Evolutionary conservation across 148 eudicot species (phyloP).

Genomic region (Cornus suecica): DNA sequence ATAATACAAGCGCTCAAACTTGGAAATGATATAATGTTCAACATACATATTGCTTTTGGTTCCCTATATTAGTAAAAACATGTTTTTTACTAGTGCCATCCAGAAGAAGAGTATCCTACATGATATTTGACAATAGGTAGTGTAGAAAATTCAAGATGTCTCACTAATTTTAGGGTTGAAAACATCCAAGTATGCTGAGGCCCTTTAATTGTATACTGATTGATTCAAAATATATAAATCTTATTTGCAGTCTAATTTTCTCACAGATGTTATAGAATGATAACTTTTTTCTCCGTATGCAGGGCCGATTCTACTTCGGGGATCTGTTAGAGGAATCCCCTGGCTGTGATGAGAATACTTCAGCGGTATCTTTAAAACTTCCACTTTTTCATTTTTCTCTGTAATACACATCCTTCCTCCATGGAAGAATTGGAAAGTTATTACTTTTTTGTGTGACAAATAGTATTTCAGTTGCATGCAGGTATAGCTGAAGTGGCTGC

Average conservation of each 20-base stretch:
- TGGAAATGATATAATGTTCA: neutral
- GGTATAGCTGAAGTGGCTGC: constrained; percentile 97
- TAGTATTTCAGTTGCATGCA: constrained; percentile 68
- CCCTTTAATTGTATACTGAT: neutral
- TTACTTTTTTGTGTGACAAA: constrained; percentile 13
- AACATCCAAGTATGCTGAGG: neutral
- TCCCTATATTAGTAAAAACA: too few relatives aligned
- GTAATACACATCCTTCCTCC: too few relatives aligned
- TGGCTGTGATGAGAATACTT: constrained; percentile 70
- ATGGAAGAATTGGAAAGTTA: neutral
- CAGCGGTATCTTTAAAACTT: constrained; percentile 46
- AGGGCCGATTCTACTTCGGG: constrained; percentile 96
- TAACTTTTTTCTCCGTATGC: constrained; percentile 19
- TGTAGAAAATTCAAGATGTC: neutral
- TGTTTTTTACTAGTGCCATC: too few relatives aligned
- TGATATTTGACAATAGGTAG: neutral
- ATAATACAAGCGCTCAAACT: neutral
- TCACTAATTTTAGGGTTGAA: neutral
- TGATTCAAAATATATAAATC: neutral
- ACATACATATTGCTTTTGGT: too few relatives aligned
- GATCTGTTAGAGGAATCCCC: constrained; percentile 52
- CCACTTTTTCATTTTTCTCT: neutral
- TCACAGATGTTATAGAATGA: neutral
- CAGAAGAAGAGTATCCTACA: neutral
- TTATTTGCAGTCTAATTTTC: neutral